Percentiles rank a stretch among this genome's conserved stretches.
Conservation (phyloP, 495 filamentous ascomycete genomes). For the Hypoxylon cercidicola region DNA sequence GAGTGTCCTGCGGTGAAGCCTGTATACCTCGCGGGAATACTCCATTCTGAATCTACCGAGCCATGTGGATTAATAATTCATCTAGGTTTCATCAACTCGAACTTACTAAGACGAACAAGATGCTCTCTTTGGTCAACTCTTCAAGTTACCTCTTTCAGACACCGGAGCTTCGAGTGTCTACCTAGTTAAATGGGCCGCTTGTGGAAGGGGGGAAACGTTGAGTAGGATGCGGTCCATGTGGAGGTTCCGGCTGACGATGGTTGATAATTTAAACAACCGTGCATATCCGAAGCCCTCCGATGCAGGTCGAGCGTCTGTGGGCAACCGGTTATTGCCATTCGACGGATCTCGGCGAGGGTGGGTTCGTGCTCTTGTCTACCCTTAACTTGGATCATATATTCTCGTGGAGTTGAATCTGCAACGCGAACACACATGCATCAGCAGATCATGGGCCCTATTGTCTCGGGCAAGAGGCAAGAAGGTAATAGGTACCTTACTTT, state of each 20-base stretch:
- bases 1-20: background rate
- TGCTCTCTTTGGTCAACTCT: background rate
- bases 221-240: slow-evolving; percentile 12
- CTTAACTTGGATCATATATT: too few relatives aligned
- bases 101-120: slow-evolving; percentile 6
- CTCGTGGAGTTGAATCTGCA: too few relatives aligned
- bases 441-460: too few relatives aligned
- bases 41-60: background rate
- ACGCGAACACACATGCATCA: too few relatives aligned
- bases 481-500: too few relatives aligned
- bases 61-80: slow-evolving; percentile 3
- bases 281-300: slow-evolving; percentile 31
- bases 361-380: background rate
- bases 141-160: background rate
- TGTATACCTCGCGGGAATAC: background rate
- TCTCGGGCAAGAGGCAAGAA: too few relatives aligned
- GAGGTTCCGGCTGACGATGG: background rate
- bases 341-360: background rate
- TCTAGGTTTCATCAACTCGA: background rate
- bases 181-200: slow-evolving; percentile 33
- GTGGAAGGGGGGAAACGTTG: slow-evolving; percentile 6
- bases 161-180: background rate
- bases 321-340: background rate
- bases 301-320: slow-evolving; percentile 23
- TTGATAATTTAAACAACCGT: slow-evolving; percentile 11